A percentile compares a stretch with the other conserved stretches of the same genome.
phyloP scores from a whole-genome alignment of 768 basidiomycete genomes.

The Mycena rebaudengoi region DNA sequence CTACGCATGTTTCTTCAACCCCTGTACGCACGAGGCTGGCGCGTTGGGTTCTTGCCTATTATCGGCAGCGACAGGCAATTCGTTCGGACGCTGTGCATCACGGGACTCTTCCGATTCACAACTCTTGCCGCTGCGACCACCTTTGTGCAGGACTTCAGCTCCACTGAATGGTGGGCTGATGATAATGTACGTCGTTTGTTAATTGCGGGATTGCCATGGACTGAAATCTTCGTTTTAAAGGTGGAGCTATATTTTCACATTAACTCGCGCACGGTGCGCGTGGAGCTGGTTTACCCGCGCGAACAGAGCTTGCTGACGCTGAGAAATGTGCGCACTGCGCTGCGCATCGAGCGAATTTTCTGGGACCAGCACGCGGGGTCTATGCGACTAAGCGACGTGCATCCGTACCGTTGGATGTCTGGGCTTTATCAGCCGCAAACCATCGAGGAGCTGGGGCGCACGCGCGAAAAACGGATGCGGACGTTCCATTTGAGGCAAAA shows the following conservation, averaged over 20 bases:
- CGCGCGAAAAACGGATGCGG: conserved; percentile 6
- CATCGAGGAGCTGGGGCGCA: conserved; percentile 13
- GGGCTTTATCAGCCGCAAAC: background rate
- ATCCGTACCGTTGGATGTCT: conserved; percentile 12
- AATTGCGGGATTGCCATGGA: background rate
- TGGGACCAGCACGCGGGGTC: background rate
- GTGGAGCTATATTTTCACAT: conserved; percentile 21
- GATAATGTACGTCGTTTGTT: conserved; percentile 2
- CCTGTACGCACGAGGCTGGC: conserved; percentile 20
- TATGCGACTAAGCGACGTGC: conserved; percentile 13
- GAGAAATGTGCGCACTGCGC: conserved; percentile 8
- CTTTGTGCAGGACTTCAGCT: conserved; percentile 18
- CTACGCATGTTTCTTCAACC: conserved; percentile 11
- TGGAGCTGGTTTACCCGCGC: conserved; percentile 18
- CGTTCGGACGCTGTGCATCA: conserved; percentile 1
- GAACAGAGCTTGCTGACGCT: conserved; percentile 4
- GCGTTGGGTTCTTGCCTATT: conserved; percentile 14
- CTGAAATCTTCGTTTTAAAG: background rate
- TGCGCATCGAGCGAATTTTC: conserved; percentile 17
- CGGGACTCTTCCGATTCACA: conserved; percentile 19
- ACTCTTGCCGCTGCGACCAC: background rate
- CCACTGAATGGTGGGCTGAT: background rate
- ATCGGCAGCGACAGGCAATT: conserved; percentile 9
- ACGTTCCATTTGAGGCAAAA: conserved; percentile 11
- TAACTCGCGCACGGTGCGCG: conserved; percentile 21